Evolutionary conservation across 2,329 filamentous ascomycete genomes (phyloP), one percentile per base, ranked within the genome.

Genomic region (Intubia oerlemansii): DNA sequence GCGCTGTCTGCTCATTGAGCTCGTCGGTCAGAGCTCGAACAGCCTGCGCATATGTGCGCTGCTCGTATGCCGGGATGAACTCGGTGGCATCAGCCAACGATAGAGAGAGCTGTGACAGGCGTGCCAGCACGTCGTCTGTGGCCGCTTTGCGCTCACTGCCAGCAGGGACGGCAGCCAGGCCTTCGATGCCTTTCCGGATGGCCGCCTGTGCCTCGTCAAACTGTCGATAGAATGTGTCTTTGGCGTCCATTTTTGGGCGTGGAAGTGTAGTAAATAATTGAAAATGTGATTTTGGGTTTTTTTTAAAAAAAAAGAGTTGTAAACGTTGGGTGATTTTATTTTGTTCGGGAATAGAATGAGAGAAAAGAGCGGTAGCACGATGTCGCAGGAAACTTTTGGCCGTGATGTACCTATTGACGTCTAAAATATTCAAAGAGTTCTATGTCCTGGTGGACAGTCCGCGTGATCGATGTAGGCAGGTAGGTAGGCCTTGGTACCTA

Each of bases 41-140:
- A 14, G 77, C 66, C 68, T 81, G 41, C 7, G 73, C 66, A 44
- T 92, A 95, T 15, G 76, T 74, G 40, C 79, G 69, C 47, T 88
- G 80, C 43, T 95, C 88, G 45, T 93, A 90, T 7, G 81, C 70
- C 3, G 88, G 82, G 11, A 92, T 67, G 39, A 74, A 81, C 32
- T 73, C 71, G 2, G 76, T 68, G 1, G 79, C 77, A 50, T 93
- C 82, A 39, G 79, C 74, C 22, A 93, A 78, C 41, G 88, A 74
- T 37, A 75, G 76, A 2, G 81, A 82, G 11, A 95, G 61, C 32
- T 69, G 66, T 17, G 78, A 72, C 41, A 95, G 88, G 36, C 69
- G 67, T 11, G 76, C 70, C 10, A 91, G 61, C 39, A 82, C 75
- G 42, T 78, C 66, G 39, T 92, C 82, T 26, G 77, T 69, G 29